A percentile compares a stretch with the other conserved stretches of the same genome.
Evolutionary conservation across 2,329 filamentous ascomycete species (phyloP).

Genomic region (Botrytis elliptica): DNA sequence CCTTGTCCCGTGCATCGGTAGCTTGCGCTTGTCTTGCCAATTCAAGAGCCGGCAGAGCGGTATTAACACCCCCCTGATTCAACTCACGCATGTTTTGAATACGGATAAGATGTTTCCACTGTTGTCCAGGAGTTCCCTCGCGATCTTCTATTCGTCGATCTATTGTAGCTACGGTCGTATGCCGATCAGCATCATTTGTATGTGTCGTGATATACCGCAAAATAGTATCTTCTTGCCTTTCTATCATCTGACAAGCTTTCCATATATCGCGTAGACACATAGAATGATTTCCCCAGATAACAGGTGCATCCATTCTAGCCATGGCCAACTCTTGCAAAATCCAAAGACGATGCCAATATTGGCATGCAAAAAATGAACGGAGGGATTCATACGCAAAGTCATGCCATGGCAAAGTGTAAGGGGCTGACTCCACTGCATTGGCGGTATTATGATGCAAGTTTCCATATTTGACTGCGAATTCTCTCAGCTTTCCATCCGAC

Average conservation of each 20-base stretch:
- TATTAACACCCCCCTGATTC: not conserved
- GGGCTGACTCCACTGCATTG: not conserved
- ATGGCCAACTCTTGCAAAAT: slow-evolving; percentile 21
- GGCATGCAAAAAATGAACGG: slow-evolving; percentile 13
- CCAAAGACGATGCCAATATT: slow-evolving; percentile 20
- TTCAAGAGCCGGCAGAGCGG: slow-evolving; percentile 11
- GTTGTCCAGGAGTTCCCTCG: slow-evolving; percentile 14
- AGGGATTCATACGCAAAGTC: not conserved
- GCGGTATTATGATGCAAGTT: slow-evolving; percentile 3
- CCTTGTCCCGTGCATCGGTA: slow-evolving; percentile 20
- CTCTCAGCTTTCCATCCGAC: not conserved
- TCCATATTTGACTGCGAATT: slow-evolving; percentile 19
- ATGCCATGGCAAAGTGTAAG: slow-evolving; percentile 16
- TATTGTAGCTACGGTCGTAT: slow-evolving; percentile 1
- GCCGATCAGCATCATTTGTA: not conserved
- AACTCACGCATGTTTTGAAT: slow-evolving; percentile 13
- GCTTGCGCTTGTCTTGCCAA: slow-evolving; percentile 18
- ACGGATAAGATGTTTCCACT: slow-evolving; percentile 20
- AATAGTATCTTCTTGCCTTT: slow-evolving; percentile 11
- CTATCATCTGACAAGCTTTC: slow-evolving; percentile 16
- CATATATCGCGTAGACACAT: slow-evolving; percentile 15
- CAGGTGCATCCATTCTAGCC: slow-evolving; percentile 11
- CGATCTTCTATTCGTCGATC: slow-evolving; percentile 15
- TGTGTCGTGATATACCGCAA: slow-evolving; percentile 8
- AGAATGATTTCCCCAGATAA: slow-evolving; percentile 10